Conservation (phyloP, 768 basidiomycete genomes). For the Pisolithus microcarpus region DNA sequence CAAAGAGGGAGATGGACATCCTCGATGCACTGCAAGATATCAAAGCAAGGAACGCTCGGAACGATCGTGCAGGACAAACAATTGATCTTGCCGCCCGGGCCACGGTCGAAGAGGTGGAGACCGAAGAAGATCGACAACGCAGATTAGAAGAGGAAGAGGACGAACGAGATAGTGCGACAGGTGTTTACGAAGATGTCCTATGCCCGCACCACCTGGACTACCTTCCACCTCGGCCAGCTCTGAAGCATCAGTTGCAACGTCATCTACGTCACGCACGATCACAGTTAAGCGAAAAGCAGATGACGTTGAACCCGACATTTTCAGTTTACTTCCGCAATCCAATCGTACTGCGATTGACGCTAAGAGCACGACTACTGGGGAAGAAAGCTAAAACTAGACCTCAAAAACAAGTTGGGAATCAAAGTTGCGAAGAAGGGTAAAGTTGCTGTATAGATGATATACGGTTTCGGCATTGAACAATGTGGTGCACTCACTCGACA, state of each 20-base stretch:
- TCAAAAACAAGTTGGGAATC: slow-evolving; percentile 66
- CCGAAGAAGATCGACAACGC: slow-evolving; percentile 66
- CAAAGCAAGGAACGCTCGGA: slow-evolving; percentile 76
- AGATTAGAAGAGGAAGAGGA: slow-evolving; percentile 83
- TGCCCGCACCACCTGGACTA: slow-evolving; percentile 21
- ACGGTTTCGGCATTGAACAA: slow-evolving; percentile 7
- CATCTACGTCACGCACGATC: slow-evolving; percentile 29
- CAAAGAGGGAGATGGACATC: slow-evolving; percentile 97
- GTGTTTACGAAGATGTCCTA: slow-evolving; percentile 74
- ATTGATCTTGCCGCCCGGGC: slow-evolving; percentile 63
- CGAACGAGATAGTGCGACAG: slow-evolving; percentile 77
- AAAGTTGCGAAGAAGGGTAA: slow-evolving; percentile 55
- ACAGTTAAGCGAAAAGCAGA: slow-evolving; percentile 88
- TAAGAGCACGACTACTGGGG: slow-evolving; percentile 35
- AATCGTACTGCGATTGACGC: slow-evolving; percentile 51
- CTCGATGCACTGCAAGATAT: slow-evolving; percentile 94
- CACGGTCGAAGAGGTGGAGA: slow-evolving; percentile 62
- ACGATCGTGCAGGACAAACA: slow-evolving; percentile 75
- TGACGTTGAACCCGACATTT: slow-evolving; percentile 64
- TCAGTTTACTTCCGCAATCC: slow-evolving; percentile 60
- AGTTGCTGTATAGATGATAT: slow-evolving; percentile 21
- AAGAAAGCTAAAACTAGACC: slow-evolving; percentile 61
- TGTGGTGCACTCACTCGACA: slow-evolving; percentile 11
- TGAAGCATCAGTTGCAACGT: slow-evolving; percentile 14
- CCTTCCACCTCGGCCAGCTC: slow-evolving; percentile 21